A percentile compares a stretch with the other conserved stretches of the same genome.
Conservation (phyloP, 164 flowering plant species). For the Brasenia schreberi region DNA sequence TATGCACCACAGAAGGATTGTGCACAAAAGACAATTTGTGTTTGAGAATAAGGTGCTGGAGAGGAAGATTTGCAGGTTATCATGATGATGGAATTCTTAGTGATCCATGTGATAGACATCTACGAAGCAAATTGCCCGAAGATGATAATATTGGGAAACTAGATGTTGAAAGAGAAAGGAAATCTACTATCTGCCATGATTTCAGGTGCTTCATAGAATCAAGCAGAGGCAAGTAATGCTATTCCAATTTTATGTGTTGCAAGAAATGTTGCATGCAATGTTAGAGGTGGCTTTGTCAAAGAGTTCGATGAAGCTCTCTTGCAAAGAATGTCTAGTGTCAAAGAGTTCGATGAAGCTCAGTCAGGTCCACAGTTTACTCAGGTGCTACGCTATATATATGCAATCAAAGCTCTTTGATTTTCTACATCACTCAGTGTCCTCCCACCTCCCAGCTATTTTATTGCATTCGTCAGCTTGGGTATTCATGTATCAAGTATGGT, state of each 20-base stretch:
- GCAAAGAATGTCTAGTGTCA: too few species aligned
- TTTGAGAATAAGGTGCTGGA: too few species aligned
- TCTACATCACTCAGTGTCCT: slow-evolving; percentile 93
- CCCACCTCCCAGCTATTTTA: slow-evolving; percentile 94
- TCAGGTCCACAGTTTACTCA: slow-evolving; percentile 98
- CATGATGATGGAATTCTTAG: slow-evolving; percentile 4
- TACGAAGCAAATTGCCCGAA: slow-evolving; percentile 5
- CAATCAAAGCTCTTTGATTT: slow-evolving; percentile 87
- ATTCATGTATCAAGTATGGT: slow-evolving; percentile 95
- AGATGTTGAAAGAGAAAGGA: slow-evolving; percentile 1
- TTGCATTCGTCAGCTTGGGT: slow-evolving; percentile 92
- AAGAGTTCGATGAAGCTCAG: too few species aligned
- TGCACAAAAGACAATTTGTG: too few species aligned
- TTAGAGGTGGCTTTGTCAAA: slow-evolving; percentile 95
- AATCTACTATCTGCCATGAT: slow-evolving; percentile 20
- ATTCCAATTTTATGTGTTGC: slow-evolving; percentile 86
- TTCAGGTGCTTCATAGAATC: slow-evolving; percentile 35
- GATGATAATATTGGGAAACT: slow-evolving; percentile 16
- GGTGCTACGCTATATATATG: slow-evolving; percentile 85
- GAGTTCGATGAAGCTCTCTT: slow-evolving; percentile 21
- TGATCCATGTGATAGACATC: slow-evolving; percentile 9
- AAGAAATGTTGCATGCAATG: slow-evolving; percentile 98
- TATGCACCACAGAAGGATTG: too few species aligned
- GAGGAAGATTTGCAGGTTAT: slow-evolving; percentile 19
- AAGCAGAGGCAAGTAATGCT: slow-evolving; percentile 66